phyloP scores from a whole-genome alignment of 768 basidiomycete species.

The Mycena alexandri region DNA sequence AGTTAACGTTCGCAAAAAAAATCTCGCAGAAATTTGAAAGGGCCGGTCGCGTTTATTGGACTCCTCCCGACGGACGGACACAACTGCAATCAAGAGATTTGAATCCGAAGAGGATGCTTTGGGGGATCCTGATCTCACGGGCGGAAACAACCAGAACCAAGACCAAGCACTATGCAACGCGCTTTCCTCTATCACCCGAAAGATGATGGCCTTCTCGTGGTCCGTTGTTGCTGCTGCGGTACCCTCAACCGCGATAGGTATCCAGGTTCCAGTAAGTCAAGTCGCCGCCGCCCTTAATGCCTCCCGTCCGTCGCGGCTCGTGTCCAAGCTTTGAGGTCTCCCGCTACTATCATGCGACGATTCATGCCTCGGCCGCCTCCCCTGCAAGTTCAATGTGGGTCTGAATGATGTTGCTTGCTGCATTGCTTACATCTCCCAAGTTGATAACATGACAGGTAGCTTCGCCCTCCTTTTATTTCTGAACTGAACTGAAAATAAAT shows the following conservation, averaged over 20 bases:
- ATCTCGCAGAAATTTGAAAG: no score
- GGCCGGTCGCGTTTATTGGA: no score
- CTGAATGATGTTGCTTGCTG: neutral
- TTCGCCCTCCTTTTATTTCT: neutral
- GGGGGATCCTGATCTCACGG: no score
- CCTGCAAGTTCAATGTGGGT: conserved; percentile 57
- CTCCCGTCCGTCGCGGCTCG: conserved; percentile 54
- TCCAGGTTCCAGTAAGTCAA: conserved; percentile 15
- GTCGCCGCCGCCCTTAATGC: conserved; percentile 2
- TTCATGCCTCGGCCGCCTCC: conserved; percentile 57
- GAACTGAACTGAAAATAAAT: neutral
- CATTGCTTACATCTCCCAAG: conserved; percentile 32
- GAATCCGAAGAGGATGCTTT: no score
- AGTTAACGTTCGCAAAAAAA: no score
- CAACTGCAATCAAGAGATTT: no score
- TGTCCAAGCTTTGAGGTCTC: conserved; percentile 37
- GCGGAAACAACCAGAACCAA: no score
- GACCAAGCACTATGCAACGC: no score
- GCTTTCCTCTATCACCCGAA: no score
- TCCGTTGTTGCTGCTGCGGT: neutral
- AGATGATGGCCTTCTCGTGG: conserved; percentile 5
- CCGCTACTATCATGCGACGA: conserved; percentile 36
- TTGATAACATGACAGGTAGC: conserved; percentile 49
- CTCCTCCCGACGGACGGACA: no score
- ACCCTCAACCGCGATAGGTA: conserved; percentile 15